Evolutionary conservation across 768 basidiomycete genomes (phyloP).

Genomic region (Boletus subparvulus): DNA sequence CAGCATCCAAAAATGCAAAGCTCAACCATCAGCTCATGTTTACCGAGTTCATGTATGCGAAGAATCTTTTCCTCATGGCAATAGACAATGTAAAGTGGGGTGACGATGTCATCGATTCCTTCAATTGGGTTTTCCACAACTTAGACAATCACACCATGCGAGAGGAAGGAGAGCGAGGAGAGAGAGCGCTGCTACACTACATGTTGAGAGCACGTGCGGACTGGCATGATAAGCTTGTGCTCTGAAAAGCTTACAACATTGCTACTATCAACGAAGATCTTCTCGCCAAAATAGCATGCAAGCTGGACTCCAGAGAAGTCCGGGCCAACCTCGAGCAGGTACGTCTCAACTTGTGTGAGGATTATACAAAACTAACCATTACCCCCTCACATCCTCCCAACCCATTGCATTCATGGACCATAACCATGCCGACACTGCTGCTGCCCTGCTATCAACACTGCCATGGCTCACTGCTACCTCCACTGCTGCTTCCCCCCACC

Average conservation of each 20-base stretch:
- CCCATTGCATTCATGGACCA: too few species aligned
- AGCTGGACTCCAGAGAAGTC: not conserved
- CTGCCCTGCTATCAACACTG: too few species aligned
- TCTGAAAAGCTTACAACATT: not conserved
- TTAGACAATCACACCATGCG: not conserved
- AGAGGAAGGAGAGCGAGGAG: not conserved
- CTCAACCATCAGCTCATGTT: not conserved
- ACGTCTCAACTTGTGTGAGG: too few species aligned
- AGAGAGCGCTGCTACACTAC: not conserved
- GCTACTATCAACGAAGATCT: not conserved
- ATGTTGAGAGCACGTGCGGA: fast-evolving
- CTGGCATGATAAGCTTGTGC: not conserved
- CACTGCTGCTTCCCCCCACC: not conserved
- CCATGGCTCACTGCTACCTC: too few species aligned
- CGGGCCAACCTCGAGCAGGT: not conserved
- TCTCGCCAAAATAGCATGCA: not conserved
- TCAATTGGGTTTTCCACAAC: not conserved
- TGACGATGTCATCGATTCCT: not conserved
- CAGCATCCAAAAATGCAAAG: not conserved
- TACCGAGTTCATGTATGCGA: not conserved
- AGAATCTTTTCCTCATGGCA: not conserved
- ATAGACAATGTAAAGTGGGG: not conserved
- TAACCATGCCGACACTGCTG: too few species aligned
- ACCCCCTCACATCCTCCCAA: too few species aligned
- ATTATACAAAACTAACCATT: too few species aligned